Conservation (phyloP, 1,139 yeast species). For the Blastobotrys raffinosifermentans region DNA sequence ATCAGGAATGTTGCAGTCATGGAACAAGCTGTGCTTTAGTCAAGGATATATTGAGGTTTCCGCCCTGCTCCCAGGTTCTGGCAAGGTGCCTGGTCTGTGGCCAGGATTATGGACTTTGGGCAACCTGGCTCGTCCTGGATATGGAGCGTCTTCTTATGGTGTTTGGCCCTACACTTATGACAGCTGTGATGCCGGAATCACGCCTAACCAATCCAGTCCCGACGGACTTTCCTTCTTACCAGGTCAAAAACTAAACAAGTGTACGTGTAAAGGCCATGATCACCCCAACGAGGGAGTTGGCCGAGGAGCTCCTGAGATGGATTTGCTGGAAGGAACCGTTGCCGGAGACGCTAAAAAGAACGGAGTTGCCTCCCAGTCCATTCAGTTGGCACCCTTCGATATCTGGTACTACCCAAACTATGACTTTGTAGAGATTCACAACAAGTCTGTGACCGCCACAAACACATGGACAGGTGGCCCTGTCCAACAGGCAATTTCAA, state of each 20-base stretch:
- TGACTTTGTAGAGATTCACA: constrained; percentile 57
- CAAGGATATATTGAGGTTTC: constrained; percentile 67
- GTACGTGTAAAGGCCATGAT: constrained; percentile 68
- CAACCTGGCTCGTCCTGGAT: constrained; percentile 79
- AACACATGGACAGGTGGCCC: constrained; percentile 79
- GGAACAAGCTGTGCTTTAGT: constrained; percentile 77
- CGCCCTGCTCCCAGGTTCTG: constrained; percentile 64
- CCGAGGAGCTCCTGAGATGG: constrained; percentile 86
- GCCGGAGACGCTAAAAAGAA: constrained; percentile 37
- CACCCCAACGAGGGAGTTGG: constrained; percentile 77
- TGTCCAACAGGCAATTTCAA: constrained; percentile 77
- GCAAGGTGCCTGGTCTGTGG: constrained; percentile 70
- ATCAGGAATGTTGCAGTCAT: constrained; percentile 76
- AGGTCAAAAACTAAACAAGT: constrained; percentile 62
- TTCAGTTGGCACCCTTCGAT: constrained; percentile 78
- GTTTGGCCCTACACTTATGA: constrained; percentile 84
- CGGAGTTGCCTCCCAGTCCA: constrained; percentile 74
- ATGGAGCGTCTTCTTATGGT: constrained; percentile 69
- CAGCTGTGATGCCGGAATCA: constrained; percentile 80
- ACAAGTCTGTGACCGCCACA: constrained; percentile 55
- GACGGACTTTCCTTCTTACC: constrained; percentile 75
- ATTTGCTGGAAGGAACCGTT: constrained; percentile 69
- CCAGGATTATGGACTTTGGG: constrained; percentile 90
- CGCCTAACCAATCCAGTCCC: constrained; percentile 73
- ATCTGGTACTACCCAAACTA: constrained; percentile 82